phyloP scores from a whole-genome alignment of 169 alveolate genomes.

The Plasmodium sp. region DNA sequence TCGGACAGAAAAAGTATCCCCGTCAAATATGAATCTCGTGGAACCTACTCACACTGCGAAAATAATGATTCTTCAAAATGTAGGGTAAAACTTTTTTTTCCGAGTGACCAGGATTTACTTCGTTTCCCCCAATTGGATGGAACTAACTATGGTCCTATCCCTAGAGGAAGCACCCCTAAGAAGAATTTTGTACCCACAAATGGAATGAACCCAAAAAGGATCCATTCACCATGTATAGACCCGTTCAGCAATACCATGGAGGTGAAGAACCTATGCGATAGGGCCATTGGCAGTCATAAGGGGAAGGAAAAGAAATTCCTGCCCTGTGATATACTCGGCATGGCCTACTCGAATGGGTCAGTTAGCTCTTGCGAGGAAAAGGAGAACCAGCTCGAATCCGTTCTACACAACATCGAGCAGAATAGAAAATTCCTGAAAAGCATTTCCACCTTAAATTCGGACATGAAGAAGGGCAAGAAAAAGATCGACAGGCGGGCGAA shows the following conservation, averaged over 20 bases:
- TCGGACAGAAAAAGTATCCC: neutral
- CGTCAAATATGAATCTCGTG: neutral
- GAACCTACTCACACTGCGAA: neutral
- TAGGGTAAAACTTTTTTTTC: neutral
- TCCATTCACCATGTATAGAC: neutral
- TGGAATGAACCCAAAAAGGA: neutral
- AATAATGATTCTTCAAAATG: neutral
- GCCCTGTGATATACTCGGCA: neutral
- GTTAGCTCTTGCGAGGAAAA: constrained; percentile 2
- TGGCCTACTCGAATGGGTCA: neutral
- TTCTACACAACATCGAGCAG: constrained; percentile 1
- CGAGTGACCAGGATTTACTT: neutral
- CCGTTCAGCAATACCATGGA: constrained; percentile 6
- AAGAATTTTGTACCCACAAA: neutral
- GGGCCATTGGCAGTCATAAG: neutral
- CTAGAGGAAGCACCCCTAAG: neutral
- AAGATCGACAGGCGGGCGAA: constrained; percentile 5
- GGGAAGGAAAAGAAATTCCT: neutral
- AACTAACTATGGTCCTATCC: neutral
- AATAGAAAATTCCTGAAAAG: constrained; percentile 11
- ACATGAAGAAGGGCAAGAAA: neutral
- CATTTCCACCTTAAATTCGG: neutral
- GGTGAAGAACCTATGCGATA: neutral
- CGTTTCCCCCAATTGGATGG: neutral
- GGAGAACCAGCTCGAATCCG: neutral